These are phyloP conservation scores for Exophiala mesophila DNA, from an alignment of 2,329 filamentous ascomycete species.

Conservation along the genomic window DNA sequence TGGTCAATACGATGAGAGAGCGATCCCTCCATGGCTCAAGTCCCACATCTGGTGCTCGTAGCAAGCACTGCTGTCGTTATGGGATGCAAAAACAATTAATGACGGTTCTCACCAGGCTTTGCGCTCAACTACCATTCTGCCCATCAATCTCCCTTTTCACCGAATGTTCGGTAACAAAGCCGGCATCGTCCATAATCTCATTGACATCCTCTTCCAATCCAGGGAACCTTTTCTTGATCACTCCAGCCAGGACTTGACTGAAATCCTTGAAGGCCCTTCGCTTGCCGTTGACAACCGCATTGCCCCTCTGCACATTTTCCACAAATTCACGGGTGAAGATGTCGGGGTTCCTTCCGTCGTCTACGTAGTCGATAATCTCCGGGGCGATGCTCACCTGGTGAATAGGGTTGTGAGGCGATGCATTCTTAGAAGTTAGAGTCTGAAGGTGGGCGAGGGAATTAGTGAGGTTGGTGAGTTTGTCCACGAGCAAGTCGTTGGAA, in stretches of 20 bases:
- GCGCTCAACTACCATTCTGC: background rate
- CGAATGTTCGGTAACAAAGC: slow-evolving; percentile 10
- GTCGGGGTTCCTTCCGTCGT: slow-evolving; percentile 59
- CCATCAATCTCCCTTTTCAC: slow-evolving; percentile 3
- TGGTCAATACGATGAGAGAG: too few species aligned
- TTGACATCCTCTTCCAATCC: slow-evolving; percentile 52
- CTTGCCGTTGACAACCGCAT: slow-evolving; percentile 59
- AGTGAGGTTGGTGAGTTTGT: slow-evolving; percentile 51
- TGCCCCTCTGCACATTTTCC: slow-evolving; percentile 58
- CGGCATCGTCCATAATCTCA: slow-evolving; percentile 41
- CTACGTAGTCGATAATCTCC: slow-evolving; percentile 60
- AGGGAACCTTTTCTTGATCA: slow-evolving; percentile 55
- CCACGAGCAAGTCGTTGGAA: slow-evolving; percentile 54
- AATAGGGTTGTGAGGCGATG: slow-evolving; percentile 21
- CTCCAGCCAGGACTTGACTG: slow-evolving; percentile 53
- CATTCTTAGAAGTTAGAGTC: slow-evolving; percentile 30
- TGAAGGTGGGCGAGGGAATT: slow-evolving; percentile 51
- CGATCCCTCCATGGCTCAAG: too few species aligned
- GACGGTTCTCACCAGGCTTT: background rate
- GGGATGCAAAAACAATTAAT: background rate
- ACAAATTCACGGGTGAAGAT: slow-evolving; percentile 64
- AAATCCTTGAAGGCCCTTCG: slow-evolving; percentile 55
- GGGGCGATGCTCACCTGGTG: slow-evolving; percentile 51
- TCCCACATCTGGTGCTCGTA: too few species aligned
- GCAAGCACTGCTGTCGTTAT: too few species aligned